Percentiles rank a stretch among this genome's conserved stretches.
phyloP scores from a whole-genome alignment of 345 rosid genomes.

The Pistacia vera region DNA sequence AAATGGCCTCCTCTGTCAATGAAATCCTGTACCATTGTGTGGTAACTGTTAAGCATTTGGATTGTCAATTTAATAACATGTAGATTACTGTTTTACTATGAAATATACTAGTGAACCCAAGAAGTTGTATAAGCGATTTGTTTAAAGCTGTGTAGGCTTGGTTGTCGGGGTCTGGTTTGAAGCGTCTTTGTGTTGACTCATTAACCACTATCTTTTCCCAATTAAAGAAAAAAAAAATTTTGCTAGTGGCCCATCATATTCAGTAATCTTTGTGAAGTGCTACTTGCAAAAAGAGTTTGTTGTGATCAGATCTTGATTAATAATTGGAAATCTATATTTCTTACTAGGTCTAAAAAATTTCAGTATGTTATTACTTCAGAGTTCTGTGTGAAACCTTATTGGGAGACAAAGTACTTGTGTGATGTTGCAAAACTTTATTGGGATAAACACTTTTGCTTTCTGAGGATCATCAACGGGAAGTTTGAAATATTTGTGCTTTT shows the following conservation, averaged over 20 bases:
- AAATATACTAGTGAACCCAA: not conserved
- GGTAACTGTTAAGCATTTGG: not conserved
- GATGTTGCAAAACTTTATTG: constrained; percentile 10
- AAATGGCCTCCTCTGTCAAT: not conserved
- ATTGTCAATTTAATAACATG: not conserved
- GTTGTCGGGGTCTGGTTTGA: not conserved
- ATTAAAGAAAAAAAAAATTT: too few species aligned
- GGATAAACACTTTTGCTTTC: not conserved
- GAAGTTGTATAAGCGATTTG: not conserved
- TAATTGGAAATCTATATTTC: not conserved
- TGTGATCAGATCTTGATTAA: not conserved
- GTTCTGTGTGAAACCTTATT: not conserved
- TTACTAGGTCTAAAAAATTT: not conserved
- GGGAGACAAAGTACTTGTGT: not conserved
- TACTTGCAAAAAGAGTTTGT: not conserved
- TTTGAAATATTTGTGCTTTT: not conserved
- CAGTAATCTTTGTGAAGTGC: not conserved
- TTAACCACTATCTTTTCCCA: not conserved
- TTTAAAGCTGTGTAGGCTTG: not conserved
- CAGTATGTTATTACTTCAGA: not conserved
- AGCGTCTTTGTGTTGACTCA: not conserved
- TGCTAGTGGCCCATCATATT: not conserved
- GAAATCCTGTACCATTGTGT: not conserved
- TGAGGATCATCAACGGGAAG: not conserved
- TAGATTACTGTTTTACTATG: not conserved